phyloP scores from a whole-genome alignment of 139 green algal genomes.

The Chlamydomonas schloesseri region DNA sequence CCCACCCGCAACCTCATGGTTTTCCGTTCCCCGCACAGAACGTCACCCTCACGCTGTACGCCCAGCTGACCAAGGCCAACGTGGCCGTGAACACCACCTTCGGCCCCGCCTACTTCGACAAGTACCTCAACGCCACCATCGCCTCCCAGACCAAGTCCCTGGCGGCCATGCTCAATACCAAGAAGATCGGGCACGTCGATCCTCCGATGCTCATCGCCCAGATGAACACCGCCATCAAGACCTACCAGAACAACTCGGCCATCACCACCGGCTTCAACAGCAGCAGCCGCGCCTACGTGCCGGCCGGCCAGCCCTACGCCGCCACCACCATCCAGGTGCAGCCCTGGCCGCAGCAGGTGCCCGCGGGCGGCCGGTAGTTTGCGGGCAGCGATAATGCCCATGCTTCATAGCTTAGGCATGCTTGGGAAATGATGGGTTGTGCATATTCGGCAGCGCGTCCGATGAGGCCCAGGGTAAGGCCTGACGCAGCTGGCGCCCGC shows the following conservation, averaged over 20 bases:
- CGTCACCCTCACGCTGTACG: too few relatives aligned
- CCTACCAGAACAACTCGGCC: constrained; percentile 12
- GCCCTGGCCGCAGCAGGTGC: too few relatives aligned
- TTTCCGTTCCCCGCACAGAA: too few relatives aligned
- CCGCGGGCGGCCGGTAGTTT: too few relatives aligned
- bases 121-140: constrained; percentile 11
- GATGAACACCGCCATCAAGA: background rate
- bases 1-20: too few relatives aligned
- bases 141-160: background rate
- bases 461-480: too few relatives aligned
- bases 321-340: background rate
- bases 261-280: constrained; percentile 7
- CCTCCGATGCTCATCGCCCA: background rate
- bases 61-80: background rate
- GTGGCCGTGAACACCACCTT: background rate
- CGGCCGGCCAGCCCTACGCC: background rate
- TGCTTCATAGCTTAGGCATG: too few relatives aligned
- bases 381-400: too few relatives aligned
- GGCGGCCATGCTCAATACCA: constrained; percentile 7
- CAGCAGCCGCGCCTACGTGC: background rate
- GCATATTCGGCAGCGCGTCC: too few relatives aligned
- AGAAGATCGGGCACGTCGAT: constrained; percentile 14
- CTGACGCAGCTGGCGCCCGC: too few relatives aligned
- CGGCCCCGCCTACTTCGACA: background rate
- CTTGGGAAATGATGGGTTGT: too few relatives aligned